phyloP scores from a whole-genome alignment of 768 basidiomycete genomes.

The Suillus weaverae region DNA sequence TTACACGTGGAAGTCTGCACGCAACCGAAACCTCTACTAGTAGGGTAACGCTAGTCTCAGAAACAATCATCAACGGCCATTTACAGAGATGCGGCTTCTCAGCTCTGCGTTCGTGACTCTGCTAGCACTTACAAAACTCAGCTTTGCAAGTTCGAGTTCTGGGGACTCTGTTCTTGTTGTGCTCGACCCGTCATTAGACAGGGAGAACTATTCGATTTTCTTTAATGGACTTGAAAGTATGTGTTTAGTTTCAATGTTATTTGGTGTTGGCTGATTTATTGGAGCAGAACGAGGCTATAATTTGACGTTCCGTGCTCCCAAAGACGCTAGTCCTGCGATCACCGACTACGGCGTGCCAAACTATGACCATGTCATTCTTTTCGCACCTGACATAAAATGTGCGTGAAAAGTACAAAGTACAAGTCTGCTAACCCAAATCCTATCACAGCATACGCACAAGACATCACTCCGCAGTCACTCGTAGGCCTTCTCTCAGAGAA shows the following conservation, averaged over 20 bases:
- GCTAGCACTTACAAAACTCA: constrained; percentile 26
- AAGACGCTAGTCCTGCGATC: constrained; percentile 65
- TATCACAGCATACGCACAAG: constrained; percentile 59
- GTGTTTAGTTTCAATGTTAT: constrained; percentile 14
- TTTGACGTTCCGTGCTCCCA: constrained; percentile 83
- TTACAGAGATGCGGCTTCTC: constrained; percentile 28
- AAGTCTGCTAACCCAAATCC: not conserved
- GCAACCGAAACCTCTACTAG: not conserved
- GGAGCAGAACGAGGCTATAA: constrained; percentile 75
- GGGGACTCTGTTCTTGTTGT: constrained; percentile 84
- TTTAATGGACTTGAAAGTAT: constrained; percentile 75
- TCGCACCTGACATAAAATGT: constrained; percentile 88
- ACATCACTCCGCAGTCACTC: constrained; percentile 82
- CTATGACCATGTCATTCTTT: constrained; percentile 85
- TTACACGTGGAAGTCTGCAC: constrained; percentile 21
- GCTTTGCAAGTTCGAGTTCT: constrained; percentile 67
- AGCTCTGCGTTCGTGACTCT: constrained; percentile 28
- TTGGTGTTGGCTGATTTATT: not conserved
- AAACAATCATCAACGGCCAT: not conserved
- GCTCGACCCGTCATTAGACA: constrained; percentile 69
- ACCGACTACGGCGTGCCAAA: constrained; percentile 69
- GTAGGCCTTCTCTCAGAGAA: constrained; percentile 65
- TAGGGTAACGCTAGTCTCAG: not conserved
- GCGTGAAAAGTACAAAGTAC: not conserved
- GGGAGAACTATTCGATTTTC: constrained; percentile 76